Percentiles rank a stretch among this genome's conserved stretches.
Conservation (phyloP, 78 protist species). For the Ministeria vibrans region DNA sequence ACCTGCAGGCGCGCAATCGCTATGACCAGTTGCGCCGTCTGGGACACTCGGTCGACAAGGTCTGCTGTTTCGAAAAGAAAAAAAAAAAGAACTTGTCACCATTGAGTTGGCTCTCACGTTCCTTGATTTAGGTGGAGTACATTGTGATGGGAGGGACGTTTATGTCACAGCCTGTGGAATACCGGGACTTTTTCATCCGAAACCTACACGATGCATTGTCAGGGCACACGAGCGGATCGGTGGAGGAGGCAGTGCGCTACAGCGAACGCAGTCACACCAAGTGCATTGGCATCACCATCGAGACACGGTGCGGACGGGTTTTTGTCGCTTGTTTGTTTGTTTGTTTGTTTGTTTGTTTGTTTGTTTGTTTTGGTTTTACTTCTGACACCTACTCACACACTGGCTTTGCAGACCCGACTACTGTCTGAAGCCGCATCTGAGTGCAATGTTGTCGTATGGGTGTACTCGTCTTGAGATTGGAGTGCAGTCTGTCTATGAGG, state of each 20-base stretch:
- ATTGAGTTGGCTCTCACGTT: too few relatives aligned
- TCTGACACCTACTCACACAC: too few relatives aligned
- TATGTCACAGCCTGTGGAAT: constrained; percentile 77
- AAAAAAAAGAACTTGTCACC: too few relatives aligned
- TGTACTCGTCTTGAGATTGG: constrained; percentile 92
- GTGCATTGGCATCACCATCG: constrained; percentile 92
- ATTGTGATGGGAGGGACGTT: constrained; percentile 97
- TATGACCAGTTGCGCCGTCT: constrained; percentile 80
- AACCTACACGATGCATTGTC: constrained; percentile 92
- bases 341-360: too few relatives aligned
- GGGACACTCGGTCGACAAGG: constrained; percentile 87
- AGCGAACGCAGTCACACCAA: constrained; percentile 67
- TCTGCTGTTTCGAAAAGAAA: too few relatives aligned
- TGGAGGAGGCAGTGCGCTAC: constrained; percentile 72
- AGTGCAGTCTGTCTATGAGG: constrained; percentile 85
- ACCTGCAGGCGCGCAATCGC: constrained; percentile 71
- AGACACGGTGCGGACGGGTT: too few relatives aligned
- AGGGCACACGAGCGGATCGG: constrained; percentile 74
- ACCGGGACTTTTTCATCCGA: constrained; percentile 83
- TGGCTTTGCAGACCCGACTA: too few relatives aligned
- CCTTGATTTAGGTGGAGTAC: constrained; percentile 64
- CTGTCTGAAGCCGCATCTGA: constrained; percentile 76
- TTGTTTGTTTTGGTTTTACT: too few relatives aligned
- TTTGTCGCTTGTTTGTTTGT: too few relatives aligned
- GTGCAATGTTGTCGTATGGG: constrained; percentile 54